These are phyloP conservation scores for Candida ovalis DNA, from an alignment of 805 yeast genomes.

Conservation along the genomic window DNA sequence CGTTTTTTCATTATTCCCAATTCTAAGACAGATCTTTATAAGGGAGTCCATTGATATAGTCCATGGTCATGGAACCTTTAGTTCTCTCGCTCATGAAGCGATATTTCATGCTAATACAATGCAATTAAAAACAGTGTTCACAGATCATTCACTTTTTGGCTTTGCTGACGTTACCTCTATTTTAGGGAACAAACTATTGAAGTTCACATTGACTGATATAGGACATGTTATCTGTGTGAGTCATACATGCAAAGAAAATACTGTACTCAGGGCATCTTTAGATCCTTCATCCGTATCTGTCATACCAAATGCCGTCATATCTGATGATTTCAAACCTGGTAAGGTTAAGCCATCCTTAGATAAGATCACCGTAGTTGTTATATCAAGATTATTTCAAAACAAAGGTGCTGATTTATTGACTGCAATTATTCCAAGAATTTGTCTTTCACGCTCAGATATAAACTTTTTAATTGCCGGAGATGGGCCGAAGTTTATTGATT, in stretches of 20 bases:
- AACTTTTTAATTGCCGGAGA: constrained; percentile 90
- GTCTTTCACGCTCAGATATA: constrained; percentile 58
- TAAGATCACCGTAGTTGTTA: constrained; percentile 78
- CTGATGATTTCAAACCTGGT: constrained; percentile 70
- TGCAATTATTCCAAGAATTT: constrained; percentile 81
- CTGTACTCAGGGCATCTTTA: constrained; percentile 79
- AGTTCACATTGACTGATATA: constrained; percentile 78
- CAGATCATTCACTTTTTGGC: constrained; percentile 95
- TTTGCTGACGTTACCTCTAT: constrained; percentile 83
- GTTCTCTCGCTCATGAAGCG: constrained; percentile 84
- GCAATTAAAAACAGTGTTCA: constrained; percentile 89
- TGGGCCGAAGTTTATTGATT: constrained; percentile 91
- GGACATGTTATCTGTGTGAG: constrained; percentile 96
- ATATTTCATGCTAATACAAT: constrained; percentile 87
- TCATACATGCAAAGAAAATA: constrained; percentile 94
- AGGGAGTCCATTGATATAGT: constrained; percentile 85
- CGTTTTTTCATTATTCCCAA: constrained; percentile 83
- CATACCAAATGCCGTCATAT: constrained; percentile 93
- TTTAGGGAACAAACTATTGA: constrained; percentile 79
- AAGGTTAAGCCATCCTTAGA: constrained; percentile 28
- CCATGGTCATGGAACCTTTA: constrained; percentile 93
- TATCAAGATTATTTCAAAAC: constrained; percentile 89
- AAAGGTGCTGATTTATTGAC: constrained; percentile 90
- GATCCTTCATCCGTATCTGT: constrained; percentile 80
- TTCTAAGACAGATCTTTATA: constrained; percentile 76